phyloP scores from a whole-genome alignment of 306 rosid species.

The Macrotyloma uniflorum region DNA sequence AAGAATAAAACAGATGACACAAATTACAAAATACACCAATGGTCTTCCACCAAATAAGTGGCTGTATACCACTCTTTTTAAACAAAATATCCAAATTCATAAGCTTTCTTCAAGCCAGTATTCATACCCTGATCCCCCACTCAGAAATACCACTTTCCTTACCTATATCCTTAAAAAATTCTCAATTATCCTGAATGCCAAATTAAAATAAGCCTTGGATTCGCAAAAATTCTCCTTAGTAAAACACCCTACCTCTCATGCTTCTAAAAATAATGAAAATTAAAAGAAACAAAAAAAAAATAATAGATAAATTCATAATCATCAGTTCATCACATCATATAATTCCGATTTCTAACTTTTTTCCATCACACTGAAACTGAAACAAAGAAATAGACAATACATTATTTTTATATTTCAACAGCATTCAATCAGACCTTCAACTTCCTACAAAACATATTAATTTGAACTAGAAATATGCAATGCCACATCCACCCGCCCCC shows the following conservation, averaged over 20 bases:
- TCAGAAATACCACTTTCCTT: not conserved
- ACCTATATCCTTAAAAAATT: constrained; percentile 21
- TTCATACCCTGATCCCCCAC: constrained; percentile 24
- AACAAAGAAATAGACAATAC: not conserved
- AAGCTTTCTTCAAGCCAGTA: constrained; percentile 14
- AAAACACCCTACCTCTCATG: not conserved
- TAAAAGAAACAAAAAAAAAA: not conserved
- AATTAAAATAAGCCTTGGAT: constrained; percentile 3
- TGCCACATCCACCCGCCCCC: not conserved
- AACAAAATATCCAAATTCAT: not conserved
- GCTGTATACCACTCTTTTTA: constrained; percentile 6
- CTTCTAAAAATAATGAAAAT: not conserved
- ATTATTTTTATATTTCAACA: not conserved
- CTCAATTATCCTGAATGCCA: not conserved
- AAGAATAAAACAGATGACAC: not conserved
- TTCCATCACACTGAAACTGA: constrained; percentile 9
- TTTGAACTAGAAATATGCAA: not conserved
- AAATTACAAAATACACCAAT: not conserved
- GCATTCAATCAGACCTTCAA: not conserved
- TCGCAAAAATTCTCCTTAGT: constrained; percentile 8
- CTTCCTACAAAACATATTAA: constrained; percentile 15
- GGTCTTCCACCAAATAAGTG: constrained; percentile 12
- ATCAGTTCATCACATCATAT: constrained; percentile 3
- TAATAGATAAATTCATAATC: not conserved
- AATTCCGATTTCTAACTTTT: not conserved